Percentiles rank a stretch among this genome's conserved stretches.
Conservation (phyloP, 163 green algal species). For the Scenedesmus sp. region DNA sequence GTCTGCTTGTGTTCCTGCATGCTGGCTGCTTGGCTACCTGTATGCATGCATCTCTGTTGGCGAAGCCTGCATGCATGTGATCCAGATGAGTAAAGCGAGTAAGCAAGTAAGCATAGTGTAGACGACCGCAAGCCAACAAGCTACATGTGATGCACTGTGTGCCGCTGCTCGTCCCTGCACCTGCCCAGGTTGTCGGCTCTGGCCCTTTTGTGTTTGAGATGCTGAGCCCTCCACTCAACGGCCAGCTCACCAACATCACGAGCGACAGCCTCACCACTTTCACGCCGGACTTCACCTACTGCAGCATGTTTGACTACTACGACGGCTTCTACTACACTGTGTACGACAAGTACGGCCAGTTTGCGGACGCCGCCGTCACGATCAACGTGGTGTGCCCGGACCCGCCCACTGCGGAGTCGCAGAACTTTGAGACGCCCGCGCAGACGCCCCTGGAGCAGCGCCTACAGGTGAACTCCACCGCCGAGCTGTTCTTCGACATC, state of each 20-base stretch:
- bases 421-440: conserved; percentile 35
- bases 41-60: no score
- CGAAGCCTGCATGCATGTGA: no score
- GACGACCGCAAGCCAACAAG: no score
- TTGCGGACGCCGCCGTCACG: conserved; percentile 4
- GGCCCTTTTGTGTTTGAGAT: conserved; percentile 42
- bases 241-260: conserved; percentile 43
- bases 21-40: no score
- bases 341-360: conserved; percentile 50
- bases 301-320: conserved; percentile 20
- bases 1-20: background rate
- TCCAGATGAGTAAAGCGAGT: no score
- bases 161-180: background rate
- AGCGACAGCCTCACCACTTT: background rate
- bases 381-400: conserved; percentile 43
- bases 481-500: conserved; percentile 17
- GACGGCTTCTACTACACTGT: conserved; percentile 52
- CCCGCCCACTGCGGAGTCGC: background rate
- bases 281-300: conserved; percentile 34
- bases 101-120: no score
- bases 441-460: background rate
- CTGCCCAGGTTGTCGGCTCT: background rate
- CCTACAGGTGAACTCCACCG: background rate
- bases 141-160: background rate
- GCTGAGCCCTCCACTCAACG: background rate